These are phyloP conservation scores for Populus hybrid DNA, from an alignment of 441 rosid species.

Conservation along the genomic window DNA sequence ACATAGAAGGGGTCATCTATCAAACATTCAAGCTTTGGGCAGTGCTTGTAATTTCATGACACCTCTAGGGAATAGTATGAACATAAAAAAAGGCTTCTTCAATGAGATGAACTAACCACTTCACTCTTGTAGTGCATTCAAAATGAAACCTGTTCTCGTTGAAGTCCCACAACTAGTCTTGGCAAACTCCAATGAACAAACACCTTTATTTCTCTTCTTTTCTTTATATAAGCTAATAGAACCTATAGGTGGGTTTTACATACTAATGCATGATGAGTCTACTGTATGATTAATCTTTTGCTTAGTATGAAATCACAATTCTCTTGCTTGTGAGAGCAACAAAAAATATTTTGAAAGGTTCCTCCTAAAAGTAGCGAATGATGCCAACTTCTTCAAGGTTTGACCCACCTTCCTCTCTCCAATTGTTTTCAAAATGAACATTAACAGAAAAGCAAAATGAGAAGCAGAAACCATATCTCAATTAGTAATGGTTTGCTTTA, in stretches of 20 bases:
- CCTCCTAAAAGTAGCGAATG: neutral
- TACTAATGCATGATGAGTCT: neutral
- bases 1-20: too few species aligned
- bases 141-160: neutral
- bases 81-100: neutral
- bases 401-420: neutral
- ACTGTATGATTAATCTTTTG: neutral
- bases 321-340: neutral
- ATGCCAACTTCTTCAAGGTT: neutral
- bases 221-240: neutral
- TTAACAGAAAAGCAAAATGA: neutral
- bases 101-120: neutral
- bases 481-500: neutral
- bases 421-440: neutral
- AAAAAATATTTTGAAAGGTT: neutral
- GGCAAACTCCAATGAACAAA: neutral
- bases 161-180: neutral
- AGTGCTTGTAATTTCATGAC: too few species aligned
- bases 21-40: too few species aligned
- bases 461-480: neutral
- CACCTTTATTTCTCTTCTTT: neutral
- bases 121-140: neutral
- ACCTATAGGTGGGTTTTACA: neutral
- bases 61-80: neutral
- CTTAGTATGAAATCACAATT: neutral